Percentiles rank a stretch among this genome's conserved stretches.
phyloP scores from a whole-genome alignment of 805 yeast genomes.

The Debaryomyces prosopidis region DNA sequence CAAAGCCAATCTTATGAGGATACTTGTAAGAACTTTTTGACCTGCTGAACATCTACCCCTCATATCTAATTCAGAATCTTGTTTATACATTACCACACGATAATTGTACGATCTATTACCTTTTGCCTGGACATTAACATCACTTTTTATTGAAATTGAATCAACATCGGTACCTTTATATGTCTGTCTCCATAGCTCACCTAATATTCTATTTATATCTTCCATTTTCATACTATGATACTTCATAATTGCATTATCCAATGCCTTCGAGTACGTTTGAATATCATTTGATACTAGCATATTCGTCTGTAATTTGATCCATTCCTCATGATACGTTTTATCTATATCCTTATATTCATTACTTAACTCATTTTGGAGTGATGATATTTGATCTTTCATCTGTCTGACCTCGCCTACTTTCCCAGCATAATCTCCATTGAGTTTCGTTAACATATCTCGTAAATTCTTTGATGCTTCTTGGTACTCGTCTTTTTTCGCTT shows the following conservation, averaged over 20 bases:
- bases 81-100: constrained; percentile 92
- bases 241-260: constrained; percentile 91
- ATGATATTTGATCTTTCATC: constrained; percentile 65
- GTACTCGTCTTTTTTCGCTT: constrained; percentile 57
- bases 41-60: constrained; percentile 98
- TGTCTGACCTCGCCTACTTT: constrained; percentile 86
- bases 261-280: constrained; percentile 75
- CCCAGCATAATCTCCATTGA: constrained; percentile 68
- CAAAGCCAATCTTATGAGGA: constrained; percentile 84
- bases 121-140: constrained; percentile 52
- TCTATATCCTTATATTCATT: constrained; percentile 75
- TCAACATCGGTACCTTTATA: constrained; percentile 96
- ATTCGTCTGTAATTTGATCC: constrained; percentile 75
- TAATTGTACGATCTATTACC: constrained; percentile 79
- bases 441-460: constrained; percentile 47
- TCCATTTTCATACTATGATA: constrained; percentile 90
- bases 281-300: constrained; percentile 78
- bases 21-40: constrained; percentile 90
- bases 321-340: constrained; percentile 61
- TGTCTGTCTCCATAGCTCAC: constrained; percentile 91
- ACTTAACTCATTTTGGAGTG: constrained; percentile 57
- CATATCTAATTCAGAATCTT: constrained; percentile 92
- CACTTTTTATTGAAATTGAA: constrained; percentile 82
- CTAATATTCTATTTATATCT: constrained; percentile 83
- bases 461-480: constrained; percentile 57